Conservation (phyloP, 202 grass and related monocot species). For the Setaria italica region DNA sequence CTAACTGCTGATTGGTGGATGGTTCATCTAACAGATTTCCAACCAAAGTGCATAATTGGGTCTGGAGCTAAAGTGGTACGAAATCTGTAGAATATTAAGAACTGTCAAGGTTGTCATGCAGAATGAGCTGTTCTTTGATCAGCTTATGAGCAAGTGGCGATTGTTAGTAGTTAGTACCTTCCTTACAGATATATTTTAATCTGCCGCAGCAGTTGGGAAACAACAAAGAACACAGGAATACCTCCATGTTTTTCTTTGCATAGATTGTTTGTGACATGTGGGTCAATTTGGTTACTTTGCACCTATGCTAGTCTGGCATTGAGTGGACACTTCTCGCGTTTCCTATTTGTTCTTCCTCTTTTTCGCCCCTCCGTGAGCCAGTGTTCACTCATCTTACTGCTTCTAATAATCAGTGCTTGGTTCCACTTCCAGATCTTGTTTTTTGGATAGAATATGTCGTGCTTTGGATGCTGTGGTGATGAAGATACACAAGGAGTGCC, state of each 20-base stretch:
- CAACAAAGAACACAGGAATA: constrained; percentile 32
- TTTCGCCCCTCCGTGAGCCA: background rate
- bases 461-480: constrained; percentile 71
- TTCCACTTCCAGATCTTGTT: constrained; percentile 41
- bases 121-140: constrained; percentile 50
- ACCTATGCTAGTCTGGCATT: background rate
- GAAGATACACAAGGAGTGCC: constrained; percentile 66
- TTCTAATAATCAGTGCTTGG: constrained; percentile 37
- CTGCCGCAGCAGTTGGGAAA: constrained; percentile 22
- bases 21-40: constrained; percentile 21
- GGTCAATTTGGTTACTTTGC: constrained; percentile 19
- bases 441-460: constrained; percentile 62
- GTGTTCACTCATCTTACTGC: background rate
- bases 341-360: background rate
- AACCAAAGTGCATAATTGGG: background rate
- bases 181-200: constrained; percentile 41
- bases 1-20: constrained; percentile 12
- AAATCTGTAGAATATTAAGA: constrained; percentile 43
- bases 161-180: constrained; percentile 38
- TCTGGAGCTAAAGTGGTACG: constrained; percentile 11
- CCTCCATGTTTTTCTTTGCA: constrained; percentile 11
- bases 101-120: constrained; percentile 32
- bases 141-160: constrained; percentile 37
- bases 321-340: background rate
- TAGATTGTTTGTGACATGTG: constrained; percentile 7